Evolutionary conservation across 495 filamentous ascomycete species (phyloP).

Genomic region (Bacidia rubella): DNA sequence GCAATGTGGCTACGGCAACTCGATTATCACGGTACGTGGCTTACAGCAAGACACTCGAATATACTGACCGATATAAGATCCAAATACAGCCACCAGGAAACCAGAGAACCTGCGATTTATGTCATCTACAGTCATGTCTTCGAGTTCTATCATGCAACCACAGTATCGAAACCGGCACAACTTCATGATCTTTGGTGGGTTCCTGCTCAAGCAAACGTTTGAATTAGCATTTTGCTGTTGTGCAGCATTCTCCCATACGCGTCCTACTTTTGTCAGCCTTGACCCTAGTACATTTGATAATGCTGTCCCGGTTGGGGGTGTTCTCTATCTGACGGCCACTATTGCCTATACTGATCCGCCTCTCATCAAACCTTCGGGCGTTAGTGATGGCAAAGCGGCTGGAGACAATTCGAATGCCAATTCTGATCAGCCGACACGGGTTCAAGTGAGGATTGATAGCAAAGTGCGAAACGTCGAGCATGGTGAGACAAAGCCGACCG

Average conservation of each 20-base stretch:
- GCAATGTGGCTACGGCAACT: slow-evolving; percentile 64
- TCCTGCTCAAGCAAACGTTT: slow-evolving; percentile 68
- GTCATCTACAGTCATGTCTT: slow-evolving; percentile 50
- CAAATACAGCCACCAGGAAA: slow-evolving; percentile 40
- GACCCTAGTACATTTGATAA: slow-evolving; percentile 77
- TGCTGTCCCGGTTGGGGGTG: slow-evolving; percentile 70
- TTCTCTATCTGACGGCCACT: slow-evolving; percentile 65
- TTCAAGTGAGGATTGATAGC: slow-evolving; percentile 66
- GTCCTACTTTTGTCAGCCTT: slow-evolving; percentile 64
- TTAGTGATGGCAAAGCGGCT: slow-evolving; percentile 23
- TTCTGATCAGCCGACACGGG: slow-evolving; percentile 41
- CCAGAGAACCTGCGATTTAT: slow-evolving; percentile 55
- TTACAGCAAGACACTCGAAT: background rate
- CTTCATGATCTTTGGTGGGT: slow-evolving; percentile 86
- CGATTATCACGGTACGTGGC: slow-evolving; percentile 40
- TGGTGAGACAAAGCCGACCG: slow-evolving; percentile 58
- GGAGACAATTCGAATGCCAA: slow-evolving; percentile 9
- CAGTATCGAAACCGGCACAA: slow-evolving; percentile 75
- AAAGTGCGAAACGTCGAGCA: slow-evolving; percentile 72
- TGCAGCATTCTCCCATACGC: slow-evolving; percentile 59
- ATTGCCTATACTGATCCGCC: slow-evolving; percentile 67
- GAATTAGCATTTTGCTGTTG: slow-evolving; percentile 83
- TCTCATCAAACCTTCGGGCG: slow-evolving; percentile 20
- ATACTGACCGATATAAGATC: slow-evolving; percentile 29
- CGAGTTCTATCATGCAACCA: slow-evolving; percentile 75